A percentile compares a stretch with the other conserved stretches of the same genome.
phyloP scores from a whole-genome alignment of 352 stramenopile genomes.

The Phytophthora aleatoria region DNA sequence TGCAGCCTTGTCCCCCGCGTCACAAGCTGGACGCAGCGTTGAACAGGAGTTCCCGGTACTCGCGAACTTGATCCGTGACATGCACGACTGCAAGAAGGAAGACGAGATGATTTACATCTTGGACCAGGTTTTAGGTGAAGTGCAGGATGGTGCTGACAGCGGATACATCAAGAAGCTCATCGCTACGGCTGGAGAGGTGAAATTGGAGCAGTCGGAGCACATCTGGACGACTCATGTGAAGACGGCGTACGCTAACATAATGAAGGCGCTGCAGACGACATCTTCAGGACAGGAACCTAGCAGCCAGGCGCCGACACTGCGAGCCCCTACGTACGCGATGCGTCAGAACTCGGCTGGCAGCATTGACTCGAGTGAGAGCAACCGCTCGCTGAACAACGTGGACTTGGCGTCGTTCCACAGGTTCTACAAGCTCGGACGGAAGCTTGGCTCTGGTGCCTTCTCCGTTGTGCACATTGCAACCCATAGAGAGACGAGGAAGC shows the following conservation, averaged over 20 bases:
- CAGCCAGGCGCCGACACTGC: conserved; percentile 31
- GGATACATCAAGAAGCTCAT: conserved; percentile 81
- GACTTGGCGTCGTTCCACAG: conserved; percentile 59
- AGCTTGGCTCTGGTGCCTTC: conserved; percentile 87
- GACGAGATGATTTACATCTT: conserved; percentile 88
- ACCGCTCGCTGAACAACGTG: conserved; percentile 35
- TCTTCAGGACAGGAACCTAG: conserved; percentile 32
- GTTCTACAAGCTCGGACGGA: conserved; percentile 82
- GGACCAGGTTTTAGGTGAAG: conserved; percentile 81
- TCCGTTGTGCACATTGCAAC: conserved; percentile 89
- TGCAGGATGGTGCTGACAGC: conserved; percentile 64
- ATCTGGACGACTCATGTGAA: conserved; percentile 81
- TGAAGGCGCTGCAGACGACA: conserved; percentile 70
- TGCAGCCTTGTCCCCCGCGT: conserved; percentile 47
- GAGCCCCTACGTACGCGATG: conserved; percentile 30
- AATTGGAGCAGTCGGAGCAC: conserved; percentile 56
- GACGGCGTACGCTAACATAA: conserved; percentile 75
- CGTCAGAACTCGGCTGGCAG: conserved; percentile 58
- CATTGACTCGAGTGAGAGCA: conserved; percentile 39
- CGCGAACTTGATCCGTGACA: conserved; percentile 74
- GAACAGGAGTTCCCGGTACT: conserved; percentile 79
- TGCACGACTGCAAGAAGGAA: conserved; percentile 73
- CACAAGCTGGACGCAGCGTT: conserved; percentile 56
- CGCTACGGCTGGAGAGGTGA: conserved; percentile 69
- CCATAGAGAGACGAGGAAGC: conserved; percentile 69